Evolutionary conservation across 108 stramenopile species (phyloP), one percentile per base, ranked within the genome.

Genomic region (Pseudonitzschia pungens): DNA sequence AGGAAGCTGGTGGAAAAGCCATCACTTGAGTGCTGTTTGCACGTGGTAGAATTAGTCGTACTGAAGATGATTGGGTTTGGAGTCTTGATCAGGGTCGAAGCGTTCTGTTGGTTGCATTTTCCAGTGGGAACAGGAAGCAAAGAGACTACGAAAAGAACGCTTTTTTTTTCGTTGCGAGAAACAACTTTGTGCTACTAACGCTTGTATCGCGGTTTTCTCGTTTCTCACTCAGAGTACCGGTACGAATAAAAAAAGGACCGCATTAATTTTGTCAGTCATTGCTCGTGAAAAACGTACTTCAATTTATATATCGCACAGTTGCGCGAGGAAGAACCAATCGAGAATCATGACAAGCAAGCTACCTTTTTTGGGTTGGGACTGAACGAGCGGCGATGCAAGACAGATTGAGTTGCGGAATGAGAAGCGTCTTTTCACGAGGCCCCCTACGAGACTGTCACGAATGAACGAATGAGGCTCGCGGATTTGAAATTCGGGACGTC

Each of bases 351-450:
- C 14, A 48, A 36, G 36, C 36, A 5, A 36, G 36, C 36, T 36
- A 36, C 36, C 36, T 36, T 36, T 36, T 36, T 36, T 36, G 4
- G 2, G 4, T 2, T 36, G 36, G 6, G 2, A 36, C 36, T 36
- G 2, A 36, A 36, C 4, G 6, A 6, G 6, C 2, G 6, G 36
- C 4, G 36, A 36, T 36, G 36, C 4, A 36, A 36, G 36, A 36
- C 36, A 36, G 36, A 36, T 36, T 36, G 36, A 36, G 36, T 36
- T 6, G 27, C 9, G 12, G 18, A 62, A 28, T 29, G 32, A 5
- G 60, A 62, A 62, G 32, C 60, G 60, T 32, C 40, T 15, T 26
- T 65, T 65, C 36, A 31, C 18, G 60, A 62, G 28, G 60, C 60
- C 27, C 9, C 28, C 18, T 62, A 62, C 28, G 60, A 62, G 20